Conservation (phyloP, 495 filamentous ascomycete species). For the Viridothelium virens region DNA sequence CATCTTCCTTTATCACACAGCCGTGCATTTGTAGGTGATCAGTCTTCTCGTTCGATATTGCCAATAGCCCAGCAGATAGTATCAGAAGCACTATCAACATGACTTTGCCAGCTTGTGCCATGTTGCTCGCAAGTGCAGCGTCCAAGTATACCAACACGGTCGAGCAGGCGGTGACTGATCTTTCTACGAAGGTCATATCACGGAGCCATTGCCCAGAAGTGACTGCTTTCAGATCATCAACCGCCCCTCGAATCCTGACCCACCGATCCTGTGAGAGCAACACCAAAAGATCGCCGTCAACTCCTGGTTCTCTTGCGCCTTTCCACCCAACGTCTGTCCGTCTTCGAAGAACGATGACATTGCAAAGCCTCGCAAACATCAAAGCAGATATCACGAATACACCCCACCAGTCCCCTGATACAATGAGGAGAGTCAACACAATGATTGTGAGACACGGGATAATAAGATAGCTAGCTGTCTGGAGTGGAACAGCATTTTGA, state of each 20-base stretch:
- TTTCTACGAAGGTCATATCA: conserved; percentile 44
- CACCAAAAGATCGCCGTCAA: conserved; percentile 37
- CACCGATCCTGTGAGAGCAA: conserved; percentile 39
- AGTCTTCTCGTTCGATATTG: conserved; percentile 40
- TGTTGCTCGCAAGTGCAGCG: conserved; percentile 46
- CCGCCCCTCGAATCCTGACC: conserved; percentile 45
- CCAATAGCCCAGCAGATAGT: conserved; percentile 43
- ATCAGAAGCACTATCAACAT: conserved; percentile 45
- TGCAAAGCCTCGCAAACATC: conserved; percentile 47
- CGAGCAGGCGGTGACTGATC: conserved; percentile 40
- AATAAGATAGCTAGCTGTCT: conserved; percentile 38
- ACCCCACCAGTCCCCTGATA: conserved; percentile 48
- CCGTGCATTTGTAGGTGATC: conserved; percentile 30
- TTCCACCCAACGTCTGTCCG: conserved; percentile 36
- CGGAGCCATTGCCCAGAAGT: conserved; percentile 50
- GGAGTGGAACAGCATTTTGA: conserved; percentile 3
- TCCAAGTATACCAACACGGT: conserved; percentile 50
- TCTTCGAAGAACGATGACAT: conserved; percentile 48
- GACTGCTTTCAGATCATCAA: conserved; percentile 51
- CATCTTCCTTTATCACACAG: conserved; percentile 22
- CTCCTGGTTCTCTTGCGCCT: conserved; percentile 34
- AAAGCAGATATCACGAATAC: conserved; percentile 39
- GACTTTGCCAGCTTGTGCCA: conserved; percentile 41
- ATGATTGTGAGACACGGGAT: conserved; percentile 40
- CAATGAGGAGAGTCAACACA: conserved; percentile 36